Conservation (phyloP, 805 yeast species). For the Cyberlindnera subsufficiens region DNA sequence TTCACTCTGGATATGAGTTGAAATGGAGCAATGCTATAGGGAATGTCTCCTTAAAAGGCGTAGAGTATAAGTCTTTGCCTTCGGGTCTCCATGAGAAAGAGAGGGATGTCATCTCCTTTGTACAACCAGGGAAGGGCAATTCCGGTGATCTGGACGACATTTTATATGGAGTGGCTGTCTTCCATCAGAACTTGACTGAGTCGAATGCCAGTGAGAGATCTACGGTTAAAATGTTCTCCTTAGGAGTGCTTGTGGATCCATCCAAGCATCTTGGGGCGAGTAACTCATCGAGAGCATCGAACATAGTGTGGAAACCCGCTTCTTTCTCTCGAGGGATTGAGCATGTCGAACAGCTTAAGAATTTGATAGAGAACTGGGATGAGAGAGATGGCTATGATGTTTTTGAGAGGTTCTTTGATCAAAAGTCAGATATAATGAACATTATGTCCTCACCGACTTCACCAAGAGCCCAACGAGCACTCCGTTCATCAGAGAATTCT, state of each 20-base stretch:
- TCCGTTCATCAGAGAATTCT: neutral
- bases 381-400: conserved; percentile 14
- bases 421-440: conserved; percentile 8
- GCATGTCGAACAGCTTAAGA: conserved; percentile 30
- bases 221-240: conserved; percentile 53
- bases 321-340: conserved; percentile 39
- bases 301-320: conserved; percentile 34
- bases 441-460: conserved; percentile 10
- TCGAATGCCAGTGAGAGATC: conserved; percentile 29
- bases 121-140: conserved; percentile 25
- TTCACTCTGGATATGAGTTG: conserved; percentile 42
- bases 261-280: conserved; percentile 5
- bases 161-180: conserved; percentile 47
- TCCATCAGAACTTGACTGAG: conserved; percentile 36
- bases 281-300: conserved; percentile 1
- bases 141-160: conserved; percentile 15
- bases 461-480: conserved; percentile 2
- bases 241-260: conserved; percentile 55
- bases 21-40: conserved; percentile 35
- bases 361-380: conserved; percentile 21
- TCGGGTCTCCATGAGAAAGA: conserved; percentile 56
- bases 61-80: conserved; percentile 64
- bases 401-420: conserved; percentile 22
- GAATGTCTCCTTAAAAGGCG: conserved; percentile 30
- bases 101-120: conserved; percentile 50